A percentile compares a stretch with the other conserved stretches of the same genome.
phyloP scores from a whole-genome alignment of 2,329 filamentous ascomycete species.

The Arachnomyces sp. region DNA sequence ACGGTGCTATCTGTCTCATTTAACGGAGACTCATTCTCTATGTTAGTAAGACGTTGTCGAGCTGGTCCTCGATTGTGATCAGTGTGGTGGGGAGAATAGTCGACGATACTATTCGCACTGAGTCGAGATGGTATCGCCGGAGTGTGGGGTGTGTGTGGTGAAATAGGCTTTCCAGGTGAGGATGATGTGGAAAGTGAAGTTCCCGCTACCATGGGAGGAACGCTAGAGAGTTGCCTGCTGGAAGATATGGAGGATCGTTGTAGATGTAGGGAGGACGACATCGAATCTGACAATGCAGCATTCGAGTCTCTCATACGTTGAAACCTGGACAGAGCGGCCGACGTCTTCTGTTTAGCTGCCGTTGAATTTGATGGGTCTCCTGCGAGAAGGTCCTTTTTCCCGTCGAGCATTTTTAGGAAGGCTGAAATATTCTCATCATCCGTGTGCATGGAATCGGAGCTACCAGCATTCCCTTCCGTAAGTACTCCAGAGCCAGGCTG shows the following conservation, averaged over 20 bases:
- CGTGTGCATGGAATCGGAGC: constrained; percentile 59
- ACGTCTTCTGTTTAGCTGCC: constrained; percentile 62
- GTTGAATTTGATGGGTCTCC: constrained; percentile 45
- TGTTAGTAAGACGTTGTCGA: constrained; percentile 21
- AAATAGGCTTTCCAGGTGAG: constrained; percentile 83
- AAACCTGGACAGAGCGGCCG: constrained; percentile 74
- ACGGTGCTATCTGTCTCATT: constrained; percentile 30
- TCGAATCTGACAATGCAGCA: constrained; percentile 80
- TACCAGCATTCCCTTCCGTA: constrained; percentile 59
- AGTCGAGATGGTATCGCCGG: constrained; percentile 90
- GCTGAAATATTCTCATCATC: constrained; percentile 93
- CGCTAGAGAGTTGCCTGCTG: constrained; percentile 62
- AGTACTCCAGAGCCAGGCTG: constrained; percentile 73
- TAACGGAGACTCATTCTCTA: constrained; percentile 24
- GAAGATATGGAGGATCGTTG: constrained; percentile 74
- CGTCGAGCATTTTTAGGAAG: constrained; percentile 82
- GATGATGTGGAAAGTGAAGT: constrained; percentile 77
- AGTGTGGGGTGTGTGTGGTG: constrained; percentile 83
- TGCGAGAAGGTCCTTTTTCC: constrained; percentile 74
- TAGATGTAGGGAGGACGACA: constrained; percentile 81
- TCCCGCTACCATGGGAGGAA: constrained; percentile 53
- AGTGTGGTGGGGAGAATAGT: constrained; percentile 47
- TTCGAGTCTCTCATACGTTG: constrained; percentile 86
- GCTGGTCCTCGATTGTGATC: constrained; percentile 16
- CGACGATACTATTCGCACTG: constrained; percentile 79